These are phyloP conservation scores for Camellia japonica DNA, from an alignment of 148 eudicot genomes.

Conservation along the genomic window DNA sequence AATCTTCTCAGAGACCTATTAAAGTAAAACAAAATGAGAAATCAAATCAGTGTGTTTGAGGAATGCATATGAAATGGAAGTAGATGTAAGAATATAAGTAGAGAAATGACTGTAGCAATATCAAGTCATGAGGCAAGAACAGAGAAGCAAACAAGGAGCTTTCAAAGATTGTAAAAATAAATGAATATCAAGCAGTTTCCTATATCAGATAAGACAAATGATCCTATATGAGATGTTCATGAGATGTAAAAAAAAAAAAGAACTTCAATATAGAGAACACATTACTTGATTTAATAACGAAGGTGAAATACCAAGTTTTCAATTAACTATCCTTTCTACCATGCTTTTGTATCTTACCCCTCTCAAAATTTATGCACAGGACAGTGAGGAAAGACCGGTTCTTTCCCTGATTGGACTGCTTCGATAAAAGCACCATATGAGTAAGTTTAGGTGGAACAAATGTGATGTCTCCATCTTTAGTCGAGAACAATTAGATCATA, in stretches of 20 bases:
- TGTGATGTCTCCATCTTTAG: neutral
- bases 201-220: neutral
- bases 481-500: neutral
- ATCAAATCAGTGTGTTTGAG: neutral
- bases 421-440: neutral
- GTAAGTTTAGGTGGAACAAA: neutral
- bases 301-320: neutral
- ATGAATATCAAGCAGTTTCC: too few relatives aligned
- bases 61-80: neutral
- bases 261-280: neutral
- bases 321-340: neutral
- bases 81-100: neutral
- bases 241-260: neutral
- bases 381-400: neutral
- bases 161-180: too few relatives aligned
- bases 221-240: neutral
- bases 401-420: neutral
- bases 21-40: neutral
- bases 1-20: conserved; percentile 67
- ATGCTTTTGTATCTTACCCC: neutral
- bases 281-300: neutral
- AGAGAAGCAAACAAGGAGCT: neutral
- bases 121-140: neutral
- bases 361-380: neutral
- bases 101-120: neutral